A percentile compares a stretch with the other conserved stretches of the same genome.
Evolutionary conservation across 331 rosid genomes (phyloP).

Genomic region (Acacia pycnantha): DNA sequence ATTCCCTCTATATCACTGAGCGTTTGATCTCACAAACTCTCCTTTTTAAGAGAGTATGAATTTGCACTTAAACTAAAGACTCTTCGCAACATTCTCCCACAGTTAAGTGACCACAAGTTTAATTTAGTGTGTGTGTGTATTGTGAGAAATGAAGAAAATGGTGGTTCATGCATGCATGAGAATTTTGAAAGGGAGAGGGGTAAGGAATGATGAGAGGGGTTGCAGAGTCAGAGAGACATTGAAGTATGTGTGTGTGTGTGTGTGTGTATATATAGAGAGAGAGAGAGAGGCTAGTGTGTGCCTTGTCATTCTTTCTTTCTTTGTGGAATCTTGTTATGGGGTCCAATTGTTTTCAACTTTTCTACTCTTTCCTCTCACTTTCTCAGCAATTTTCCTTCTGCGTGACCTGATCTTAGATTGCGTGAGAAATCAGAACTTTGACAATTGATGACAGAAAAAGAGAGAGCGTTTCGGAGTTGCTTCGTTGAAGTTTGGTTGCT

Average conservation of each 20-base stretch:
- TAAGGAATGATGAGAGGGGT: constrained; percentile 47
- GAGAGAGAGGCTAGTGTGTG: not conserved
- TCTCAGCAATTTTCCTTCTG: constrained; percentile 17
- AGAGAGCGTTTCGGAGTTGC: not conserved
- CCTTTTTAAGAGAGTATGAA: not conserved
- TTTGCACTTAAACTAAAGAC: not conserved
- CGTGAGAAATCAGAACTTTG: constrained; percentile 62
- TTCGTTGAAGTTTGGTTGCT: constrained; percentile 34
- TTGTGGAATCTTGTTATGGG: not conserved
- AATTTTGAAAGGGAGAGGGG: not conserved
- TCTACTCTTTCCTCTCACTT: not conserved
- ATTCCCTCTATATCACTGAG: too few species aligned
- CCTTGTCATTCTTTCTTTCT: constrained; percentile 11
- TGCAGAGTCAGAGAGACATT: constrained; percentile 50
- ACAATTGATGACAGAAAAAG: constrained; percentile 28
- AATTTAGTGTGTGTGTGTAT: too few species aligned
- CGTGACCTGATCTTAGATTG: constrained; percentile 28
- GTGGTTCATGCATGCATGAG: not conserved
- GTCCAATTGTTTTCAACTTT: not conserved
- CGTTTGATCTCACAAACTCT: too few species aligned
- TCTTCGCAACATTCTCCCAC: not conserved
- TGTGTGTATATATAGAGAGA: not conserved
- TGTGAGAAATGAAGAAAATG: not conserved
- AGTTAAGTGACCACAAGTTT: not conserved
- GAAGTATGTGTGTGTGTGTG: constrained; percentile 2